These are phyloP conservation scores for Pichia sp. DNA, from an alignment of 1,139 yeast species.

Conservation along the genomic window DNA sequence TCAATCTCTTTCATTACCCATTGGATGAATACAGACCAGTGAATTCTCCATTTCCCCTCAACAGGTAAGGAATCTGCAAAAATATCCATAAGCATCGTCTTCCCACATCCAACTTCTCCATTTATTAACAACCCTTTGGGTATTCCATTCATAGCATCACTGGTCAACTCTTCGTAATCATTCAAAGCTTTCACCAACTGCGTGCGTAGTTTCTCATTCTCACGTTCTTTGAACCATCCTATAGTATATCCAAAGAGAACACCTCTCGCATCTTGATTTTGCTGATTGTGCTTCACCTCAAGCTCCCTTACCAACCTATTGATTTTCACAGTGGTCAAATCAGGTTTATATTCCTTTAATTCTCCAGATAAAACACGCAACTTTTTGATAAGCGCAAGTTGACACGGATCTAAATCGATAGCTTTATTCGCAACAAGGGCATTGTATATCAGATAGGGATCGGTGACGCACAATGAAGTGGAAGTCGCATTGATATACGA, in stretches of 20 bases:
- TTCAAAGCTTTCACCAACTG: constrained; percentile 43
- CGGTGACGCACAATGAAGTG: constrained; percentile 42
- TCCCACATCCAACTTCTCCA: constrained; percentile 76
- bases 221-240: constrained; percentile 14
- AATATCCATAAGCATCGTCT: constrained; percentile 66
- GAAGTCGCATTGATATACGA: no score
- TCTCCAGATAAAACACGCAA: constrained; percentile 8
- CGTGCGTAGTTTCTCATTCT: constrained; percentile 16
- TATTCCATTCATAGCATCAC: constrained; percentile 35
- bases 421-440: constrained; percentile 41
- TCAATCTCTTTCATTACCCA: constrained; percentile 65
- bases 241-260: constrained; percentile 17
- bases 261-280: constrained; percentile 7
- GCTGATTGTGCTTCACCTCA: constrained; percentile 30
- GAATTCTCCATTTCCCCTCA: constrained; percentile 62
- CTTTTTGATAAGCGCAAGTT: constrained; percentile 28
- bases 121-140: constrained; percentile 62
- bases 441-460: constrained; percentile 55
- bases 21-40: constrained; percentile 60
- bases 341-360: constrained; percentile 52
- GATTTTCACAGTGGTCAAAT: constrained; percentile 42
- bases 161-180: constrained; percentile 56
- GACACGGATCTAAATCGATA: constrained; percentile 48
- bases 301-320: constrained; percentile 42
- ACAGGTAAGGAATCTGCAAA: constrained; percentile 63